These are phyloP conservation scores for Yamadazyma atlantica DNA, from an alignment of 1,139 yeast genomes.

Conservation along the genomic window DNA sequence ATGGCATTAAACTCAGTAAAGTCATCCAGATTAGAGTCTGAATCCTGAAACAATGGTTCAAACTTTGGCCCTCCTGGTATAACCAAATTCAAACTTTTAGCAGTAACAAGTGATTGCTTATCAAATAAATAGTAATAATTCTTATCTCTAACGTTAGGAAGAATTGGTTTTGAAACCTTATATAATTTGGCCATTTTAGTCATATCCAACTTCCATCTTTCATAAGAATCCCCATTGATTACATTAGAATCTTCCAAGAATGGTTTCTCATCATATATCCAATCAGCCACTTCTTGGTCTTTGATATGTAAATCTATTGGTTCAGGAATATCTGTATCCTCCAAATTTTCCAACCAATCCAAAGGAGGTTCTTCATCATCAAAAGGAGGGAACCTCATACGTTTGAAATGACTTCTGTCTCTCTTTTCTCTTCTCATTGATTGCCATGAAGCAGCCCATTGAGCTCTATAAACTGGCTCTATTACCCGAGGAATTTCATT, in stretches of 20 bases:
- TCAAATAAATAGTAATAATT: conserved; percentile 73
- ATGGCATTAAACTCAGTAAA: conserved; percentile 87
- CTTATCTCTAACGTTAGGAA: conserved; percentile 54
- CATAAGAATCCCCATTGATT: conserved; percentile 78
- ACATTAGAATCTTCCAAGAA: conserved; percentile 51
- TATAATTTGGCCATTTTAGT: conserved; percentile 66
- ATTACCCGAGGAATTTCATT: conserved; percentile 90
- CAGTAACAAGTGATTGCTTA: conserved; percentile 76
- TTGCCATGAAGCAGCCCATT: conserved; percentile 94
- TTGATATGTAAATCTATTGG: conserved; percentile 67
- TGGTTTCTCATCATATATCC: conserved; percentile 83
- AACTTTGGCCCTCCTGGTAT: conserved; percentile 96
- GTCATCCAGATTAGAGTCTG: conserved; percentile 65
- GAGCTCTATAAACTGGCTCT: conserved; percentile 88
- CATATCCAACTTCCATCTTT: conserved; percentile 65
- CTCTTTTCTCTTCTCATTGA: conserved; percentile 93
- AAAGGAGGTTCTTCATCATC: conserved; percentile 97
- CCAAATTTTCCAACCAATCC: conserved; percentile 76
- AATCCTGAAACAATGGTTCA: conserved; percentile 78
- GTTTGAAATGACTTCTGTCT: conserved; percentile 83
- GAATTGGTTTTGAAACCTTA: conserved; percentile 67
- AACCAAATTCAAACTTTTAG: conserved; percentile 83
- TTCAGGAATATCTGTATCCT: conserved; percentile 69
- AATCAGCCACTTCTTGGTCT: conserved; percentile 59
- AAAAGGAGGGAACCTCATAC: conserved; percentile 93